phyloP scores from a whole-genome alignment of 148 eudicot genomes.

The Chenopodium berlandieri region DNA sequence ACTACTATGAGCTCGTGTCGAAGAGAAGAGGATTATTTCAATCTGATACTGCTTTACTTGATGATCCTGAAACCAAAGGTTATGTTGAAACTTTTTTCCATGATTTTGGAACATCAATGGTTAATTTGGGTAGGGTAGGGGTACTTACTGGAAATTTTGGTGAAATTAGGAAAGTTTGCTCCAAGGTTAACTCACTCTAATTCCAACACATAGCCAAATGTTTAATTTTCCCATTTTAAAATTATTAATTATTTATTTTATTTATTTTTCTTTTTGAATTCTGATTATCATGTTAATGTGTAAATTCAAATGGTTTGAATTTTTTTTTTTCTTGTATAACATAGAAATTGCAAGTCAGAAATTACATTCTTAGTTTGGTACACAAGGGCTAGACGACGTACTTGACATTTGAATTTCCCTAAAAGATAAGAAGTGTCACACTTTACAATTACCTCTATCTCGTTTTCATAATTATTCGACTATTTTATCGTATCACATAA shows the following conservation, averaged over 20 bases:
- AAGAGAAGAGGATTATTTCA: conserved; percentile 42
- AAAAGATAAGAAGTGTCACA: no score
- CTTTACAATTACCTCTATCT: no score
- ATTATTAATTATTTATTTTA: no score
- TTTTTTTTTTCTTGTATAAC: no score
- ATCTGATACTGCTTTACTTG: conserved; percentile 56
- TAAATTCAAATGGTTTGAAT: not conserved
- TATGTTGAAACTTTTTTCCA: conserved; percentile 33
- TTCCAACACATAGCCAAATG: not conserved
- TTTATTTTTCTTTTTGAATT: no score
- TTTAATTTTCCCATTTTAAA: no score
- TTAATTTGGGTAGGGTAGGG: conserved; percentile 30
- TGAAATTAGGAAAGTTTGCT: conserved; percentile 32
- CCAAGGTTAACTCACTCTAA: conserved; percentile 25
- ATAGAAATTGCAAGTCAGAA: no score
- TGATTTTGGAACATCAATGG: conserved; percentile 38
- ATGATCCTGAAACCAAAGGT: conserved; percentile 27
- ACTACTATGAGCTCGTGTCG: conserved; percentile 33
- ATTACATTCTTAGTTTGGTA: no score
- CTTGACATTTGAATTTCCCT: no score
- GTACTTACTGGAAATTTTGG: conserved; percentile 39
- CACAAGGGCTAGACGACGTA: no score
- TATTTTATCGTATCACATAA: no score
- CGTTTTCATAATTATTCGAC: no score
- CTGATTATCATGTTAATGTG: not conserved